These are phyloP conservation scores for Fusarium burgessii DNA, from an alignment of 2,329 filamentous ascomycete genomes.

Conservation along the genomic window DNA sequence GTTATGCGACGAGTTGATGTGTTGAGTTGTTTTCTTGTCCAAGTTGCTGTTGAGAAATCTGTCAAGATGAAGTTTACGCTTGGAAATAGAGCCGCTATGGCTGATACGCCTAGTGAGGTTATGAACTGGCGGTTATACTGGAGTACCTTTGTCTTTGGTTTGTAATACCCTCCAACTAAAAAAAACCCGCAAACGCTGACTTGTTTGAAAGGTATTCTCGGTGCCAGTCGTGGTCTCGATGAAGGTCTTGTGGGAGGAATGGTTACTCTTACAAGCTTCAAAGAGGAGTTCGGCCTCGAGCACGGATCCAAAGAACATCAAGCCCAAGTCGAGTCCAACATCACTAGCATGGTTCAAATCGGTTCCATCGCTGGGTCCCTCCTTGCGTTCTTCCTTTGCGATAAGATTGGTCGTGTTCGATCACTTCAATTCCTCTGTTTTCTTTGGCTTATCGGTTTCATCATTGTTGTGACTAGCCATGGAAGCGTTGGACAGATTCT, in stretches of 20 bases:
- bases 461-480: conserved; percentile 14
- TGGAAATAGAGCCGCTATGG: conserved; percentile 27
- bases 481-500: conserved; percentile 17
- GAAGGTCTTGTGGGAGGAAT: conserved; percentile 75
- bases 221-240: conserved; percentile 20
- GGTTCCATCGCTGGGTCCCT: conserved; percentile 72
- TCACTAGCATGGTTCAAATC: conserved; percentile 78
- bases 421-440: conserved; percentile 13
- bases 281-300: conserved; percentile 62
- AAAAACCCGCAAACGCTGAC: background rate
- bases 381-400: conserved; percentile 57
- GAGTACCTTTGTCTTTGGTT: conserved; percentile 28
- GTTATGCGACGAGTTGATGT: background rate
- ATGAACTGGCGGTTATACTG: conserved; percentile 27
- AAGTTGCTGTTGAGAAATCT: background rate
- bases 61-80: conserved; percentile 25
- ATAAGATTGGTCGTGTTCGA: conserved; percentile 19
- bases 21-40: background rate
- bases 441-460: conserved; percentile 17
- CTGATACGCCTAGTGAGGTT: conserved; percentile 22
- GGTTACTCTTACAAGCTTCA: conserved; percentile 69
- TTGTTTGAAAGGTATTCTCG: background rate
- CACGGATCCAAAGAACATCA: conserved; percentile 60
- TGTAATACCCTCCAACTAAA: fast-evolving
- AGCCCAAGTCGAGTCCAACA: conserved; percentile 74